These are phyloP conservation scores for Stagonosporopsis vannaccii DNA, from an alignment of 2,329 filamentous ascomycete species.

Conservation along the genomic window DNA sequence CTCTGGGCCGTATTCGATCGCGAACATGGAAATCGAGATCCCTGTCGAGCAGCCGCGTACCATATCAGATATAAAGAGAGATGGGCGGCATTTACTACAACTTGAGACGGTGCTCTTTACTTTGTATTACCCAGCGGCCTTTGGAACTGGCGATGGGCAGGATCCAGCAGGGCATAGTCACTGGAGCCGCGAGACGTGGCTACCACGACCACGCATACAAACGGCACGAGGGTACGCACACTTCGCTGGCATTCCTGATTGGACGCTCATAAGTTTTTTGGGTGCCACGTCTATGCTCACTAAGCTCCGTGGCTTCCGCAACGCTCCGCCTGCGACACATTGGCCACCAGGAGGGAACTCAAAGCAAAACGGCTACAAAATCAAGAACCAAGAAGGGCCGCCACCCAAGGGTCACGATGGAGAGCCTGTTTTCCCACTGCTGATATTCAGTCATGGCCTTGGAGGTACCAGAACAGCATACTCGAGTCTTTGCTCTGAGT, in stretches of 20 bases:
- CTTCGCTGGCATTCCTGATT: slow-evolving; percentile 61
- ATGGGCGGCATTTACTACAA: slow-evolving; percentile 57
- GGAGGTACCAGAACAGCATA: slow-evolving; percentile 70
- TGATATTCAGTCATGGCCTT: slow-evolving; percentile 72
- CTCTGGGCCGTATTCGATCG: slow-evolving; percentile 60
- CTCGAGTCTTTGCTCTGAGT: slow-evolving; percentile 69
- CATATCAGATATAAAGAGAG: slow-evolving; percentile 60
- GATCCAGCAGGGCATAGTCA: slow-evolving; percentile 52
- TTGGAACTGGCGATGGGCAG: slow-evolving; percentile 50
- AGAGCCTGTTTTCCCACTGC: slow-evolving; percentile 64
- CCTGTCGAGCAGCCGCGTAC: slow-evolving; percentile 56
- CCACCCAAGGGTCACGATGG: slow-evolving; percentile 44
- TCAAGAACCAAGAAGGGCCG: slow-evolving; percentile 52
- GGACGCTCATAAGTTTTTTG: slow-evolving; percentile 60
- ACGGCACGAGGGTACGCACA: slow-evolving; percentile 69
- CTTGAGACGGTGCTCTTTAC: slow-evolving; percentile 69
- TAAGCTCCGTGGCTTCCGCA: slow-evolving; percentile 69
- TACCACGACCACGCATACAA: slow-evolving; percentile 64
- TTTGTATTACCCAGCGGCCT: slow-evolving; percentile 69
- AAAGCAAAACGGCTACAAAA: slow-evolving; percentile 48
- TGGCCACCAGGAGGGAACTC: slow-evolving; percentile 58
- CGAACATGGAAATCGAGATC: slow-evolving; percentile 63
- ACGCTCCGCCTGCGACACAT: slow-evolving; percentile 64
- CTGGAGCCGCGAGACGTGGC: slow-evolving; percentile 66
- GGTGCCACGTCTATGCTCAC: slow-evolving; percentile 68